Conservation (phyloP, 352 stramenopile genomes). For the Phytophthora boehmeriae region DNA sequence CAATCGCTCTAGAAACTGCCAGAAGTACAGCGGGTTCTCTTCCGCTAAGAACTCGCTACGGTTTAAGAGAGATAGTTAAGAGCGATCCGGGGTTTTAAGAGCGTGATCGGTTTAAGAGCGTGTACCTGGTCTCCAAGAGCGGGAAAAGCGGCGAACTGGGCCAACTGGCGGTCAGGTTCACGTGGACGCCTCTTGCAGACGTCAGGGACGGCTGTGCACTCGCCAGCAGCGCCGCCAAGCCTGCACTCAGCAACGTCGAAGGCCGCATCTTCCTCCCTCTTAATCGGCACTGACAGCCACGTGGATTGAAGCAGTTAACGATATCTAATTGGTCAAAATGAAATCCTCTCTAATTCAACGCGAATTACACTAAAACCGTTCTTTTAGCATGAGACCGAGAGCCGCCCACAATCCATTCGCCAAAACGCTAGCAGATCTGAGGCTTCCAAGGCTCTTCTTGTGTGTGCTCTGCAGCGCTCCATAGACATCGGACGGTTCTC, state of each 20-base stretch:
- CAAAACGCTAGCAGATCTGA: constrained; percentile 26
- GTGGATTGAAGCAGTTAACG: constrained; percentile 2
- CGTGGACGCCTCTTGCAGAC: constrained; percentile 45
- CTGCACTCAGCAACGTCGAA: constrained; percentile 22
- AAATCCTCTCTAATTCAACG: not conserved
- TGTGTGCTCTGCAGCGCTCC: constrained; percentile 2
- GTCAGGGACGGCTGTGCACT: constrained; percentile 20
- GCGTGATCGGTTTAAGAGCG: not conserved
- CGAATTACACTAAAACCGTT: not conserved
- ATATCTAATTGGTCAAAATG: not conserved
- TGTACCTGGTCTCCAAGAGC: constrained; percentile 61
- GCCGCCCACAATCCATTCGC: not conserved
- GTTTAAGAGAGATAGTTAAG: constrained; percentile 9
- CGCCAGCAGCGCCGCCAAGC: constrained; percentile 22
- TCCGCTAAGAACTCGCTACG: constrained; percentile 80
- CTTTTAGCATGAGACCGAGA: not conserved
- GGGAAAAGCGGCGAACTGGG: constrained; percentile 61
- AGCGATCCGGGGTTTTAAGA: not conserved
- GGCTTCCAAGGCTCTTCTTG: not conserved
- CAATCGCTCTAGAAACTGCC: constrained; percentile 70
- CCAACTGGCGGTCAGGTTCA: constrained; percentile 70
- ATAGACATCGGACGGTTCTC: not conserved
- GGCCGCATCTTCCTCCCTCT: constrained; percentile 21
- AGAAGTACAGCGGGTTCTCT: constrained; percentile 81
- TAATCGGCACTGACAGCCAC: not conserved